Evolutionary conservation across 2,329 filamentous ascomycete species (phyloP), one percentile per base, ranked within the genome.

Genomic region (Nannizziopsis arthrosporioides): DNA sequence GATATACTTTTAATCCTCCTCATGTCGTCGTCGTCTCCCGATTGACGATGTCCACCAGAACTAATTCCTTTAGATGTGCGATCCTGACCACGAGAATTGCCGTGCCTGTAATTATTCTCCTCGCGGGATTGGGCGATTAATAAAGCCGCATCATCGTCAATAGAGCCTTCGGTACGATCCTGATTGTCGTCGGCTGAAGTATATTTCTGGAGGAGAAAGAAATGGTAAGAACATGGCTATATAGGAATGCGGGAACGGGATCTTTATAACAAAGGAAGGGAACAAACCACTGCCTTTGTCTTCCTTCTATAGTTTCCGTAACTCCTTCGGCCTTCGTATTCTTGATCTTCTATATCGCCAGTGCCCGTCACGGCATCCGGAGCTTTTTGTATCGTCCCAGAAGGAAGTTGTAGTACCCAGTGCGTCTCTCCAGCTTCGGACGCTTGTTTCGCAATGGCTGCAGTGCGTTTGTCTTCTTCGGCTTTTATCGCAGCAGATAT

Each of bases 341-440:
- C 43, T 36, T 45, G 48, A 31, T 61, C 58, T 31, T 62, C 59
- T 30, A 61, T 31, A 34, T 47, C 46, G 32, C 46, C 32, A 6
- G 17, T 42, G 12, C 48, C 44, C 27, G 17, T 18, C 10, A 36
- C 18, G 10, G 31, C 19, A 15, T 22, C 34, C 17, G 50, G 15
- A 2, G 39, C 10, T 47, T 35, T 3, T 49, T 51, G 30, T 14
- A 40, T 51, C 48, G 44, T 56, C 4, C 53, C 53, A 2, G 59
- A 57, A 10, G 58, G 56, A 45, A 62, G 61, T 37, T 70, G 58
- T 44, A 69, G 50, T 17, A 69, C 63, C 68, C 68, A 71, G 54
- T 70, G 62, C 6, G 66, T 64, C 53, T 71, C 68, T 14, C 68
- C 68, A 0, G 66, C 62, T 42, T 69, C 67, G 2, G 64, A 66